Evolutionary conservation across 768 basidiomycete genomes (phyloP).

Genomic region (Cyclocybe cylindracea): DNA sequence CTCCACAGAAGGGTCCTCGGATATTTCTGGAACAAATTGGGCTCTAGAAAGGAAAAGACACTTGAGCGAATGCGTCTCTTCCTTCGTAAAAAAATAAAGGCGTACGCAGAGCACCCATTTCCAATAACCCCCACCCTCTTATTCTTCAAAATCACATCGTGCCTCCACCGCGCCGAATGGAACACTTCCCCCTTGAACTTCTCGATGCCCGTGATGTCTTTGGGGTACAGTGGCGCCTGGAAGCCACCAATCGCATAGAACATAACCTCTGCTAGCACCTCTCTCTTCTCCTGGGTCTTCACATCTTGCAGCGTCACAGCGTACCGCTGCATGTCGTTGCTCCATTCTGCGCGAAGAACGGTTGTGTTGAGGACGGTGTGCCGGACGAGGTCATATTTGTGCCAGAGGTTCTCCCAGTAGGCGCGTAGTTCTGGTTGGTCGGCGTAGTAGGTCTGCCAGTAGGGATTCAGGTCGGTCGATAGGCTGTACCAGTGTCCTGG

Average conservation of each 20-base stretch:
- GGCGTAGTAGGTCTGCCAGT: slow-evolving; percentile 49
- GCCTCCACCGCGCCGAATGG: slow-evolving; percentile 59
- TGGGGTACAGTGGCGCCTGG: slow-evolving; percentile 44
- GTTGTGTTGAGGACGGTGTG: slow-evolving; percentile 43
- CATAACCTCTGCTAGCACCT: slow-evolving; percentile 43
- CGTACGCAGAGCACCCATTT: slow-evolving; percentile 62
- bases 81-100: slow-evolving; percentile 15
- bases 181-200: slow-evolving; percentile 50
- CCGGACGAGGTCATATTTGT: slow-evolving; percentile 40
- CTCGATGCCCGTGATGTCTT: slow-evolving; percentile 41
- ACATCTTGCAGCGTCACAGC: slow-evolving; percentile 37
- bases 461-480: slow-evolving; percentile 53
- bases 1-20: slow-evolving; percentile 46
- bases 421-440: slow-evolving; percentile 49
- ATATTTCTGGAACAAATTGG: slow-evolving; percentile 59
- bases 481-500: slow-evolving; percentile 57
- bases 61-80: background rate
- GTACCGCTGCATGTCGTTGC: slow-evolving; percentile 41
- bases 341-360: slow-evolving; percentile 48
- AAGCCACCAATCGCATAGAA: slow-evolving; percentile 56
- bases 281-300: slow-evolving; percentile 33
- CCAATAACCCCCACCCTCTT: slow-evolving; percentile 64
- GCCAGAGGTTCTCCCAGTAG: slow-evolving; percentile 51
- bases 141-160: slow-evolving; percentile 49
- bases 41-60: slow-evolving; percentile 37